Percentiles rank a stretch among this genome's conserved stretches.
phyloP scores from a whole-genome alignment of 78 protist species.

The Dictyostelium capitatum region DNA sequence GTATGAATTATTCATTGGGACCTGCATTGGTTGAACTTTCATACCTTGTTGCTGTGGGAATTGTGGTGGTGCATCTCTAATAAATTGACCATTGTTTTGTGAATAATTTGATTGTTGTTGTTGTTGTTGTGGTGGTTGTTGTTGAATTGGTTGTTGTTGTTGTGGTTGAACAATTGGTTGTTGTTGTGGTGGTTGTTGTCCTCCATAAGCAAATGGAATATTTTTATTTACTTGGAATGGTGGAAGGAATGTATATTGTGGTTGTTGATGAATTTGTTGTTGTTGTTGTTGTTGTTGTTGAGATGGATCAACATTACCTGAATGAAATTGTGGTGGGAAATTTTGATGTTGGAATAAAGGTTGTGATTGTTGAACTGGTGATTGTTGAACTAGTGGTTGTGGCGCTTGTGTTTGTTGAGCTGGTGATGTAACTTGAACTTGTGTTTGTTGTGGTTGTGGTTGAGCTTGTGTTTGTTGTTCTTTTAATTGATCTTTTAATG shows the following conservation, averaged over 20 bases:
- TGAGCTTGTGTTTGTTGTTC: background rate
- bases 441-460: background rate
- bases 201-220: background rate
- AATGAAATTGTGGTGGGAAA: background rate
- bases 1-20: background rate
- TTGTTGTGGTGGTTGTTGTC: background rate
- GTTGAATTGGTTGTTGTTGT: slow-evolving; percentile 11
- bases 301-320: background rate
- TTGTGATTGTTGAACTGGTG: background rate
- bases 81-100: slow-evolving; percentile 13
- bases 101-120: background rate
- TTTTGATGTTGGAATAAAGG: background rate
- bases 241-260: slow-evolving; percentile 13
- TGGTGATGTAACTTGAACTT: background rate
- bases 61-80: slow-evolving; percentile 53
- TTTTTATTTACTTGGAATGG: background rate
- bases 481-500: slow-evolving; percentile 9
- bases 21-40: background rate
- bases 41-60: slow-evolving; percentile 14
- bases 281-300: slow-evolving; percentile 1
- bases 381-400: background rate
- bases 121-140: slow-evolving; percentile 20
- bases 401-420: background rate
- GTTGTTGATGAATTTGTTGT: slow-evolving; percentile 25
- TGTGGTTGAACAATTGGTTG: slow-evolving; percentile 12